Evolutionary conservation across 2,329 filamentous ascomycete genomes (phyloP).

Genomic region (Neonectria punicea): DNA sequence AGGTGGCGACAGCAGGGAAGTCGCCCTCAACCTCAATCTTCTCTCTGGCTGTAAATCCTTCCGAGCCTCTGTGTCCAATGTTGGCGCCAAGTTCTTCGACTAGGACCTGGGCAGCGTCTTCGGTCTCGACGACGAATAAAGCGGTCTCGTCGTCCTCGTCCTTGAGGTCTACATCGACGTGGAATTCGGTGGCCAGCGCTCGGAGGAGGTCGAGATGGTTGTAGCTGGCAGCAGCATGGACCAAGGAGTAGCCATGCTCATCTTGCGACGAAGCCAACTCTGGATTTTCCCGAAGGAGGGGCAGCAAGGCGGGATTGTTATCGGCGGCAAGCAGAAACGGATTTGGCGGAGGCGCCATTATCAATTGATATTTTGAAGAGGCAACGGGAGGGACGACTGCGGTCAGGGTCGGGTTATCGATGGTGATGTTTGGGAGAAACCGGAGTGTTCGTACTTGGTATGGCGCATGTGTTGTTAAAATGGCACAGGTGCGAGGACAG

Average conservation of each 20-base stretch:
- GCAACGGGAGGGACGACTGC: background rate
- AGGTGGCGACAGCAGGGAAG: constrained; percentile 36
- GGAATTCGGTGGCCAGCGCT: constrained; percentile 77
- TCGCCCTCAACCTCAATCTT: constrained; percentile 65
- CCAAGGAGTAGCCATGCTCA: constrained; percentile 90
- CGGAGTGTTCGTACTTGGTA: background rate
- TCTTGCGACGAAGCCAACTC: constrained; percentile 84
- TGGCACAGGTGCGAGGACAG: background rate
- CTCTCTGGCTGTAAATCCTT: constrained; percentile 83
- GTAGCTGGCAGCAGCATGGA: constrained; percentile 95
- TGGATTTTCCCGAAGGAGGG: constrained; percentile 78
- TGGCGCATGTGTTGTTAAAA: background rate
- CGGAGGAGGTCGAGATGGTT: constrained; percentile 85
- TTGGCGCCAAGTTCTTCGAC: constrained; percentile 86
- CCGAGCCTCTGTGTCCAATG: constrained; percentile 70
- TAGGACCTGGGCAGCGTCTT: constrained; percentile 80
- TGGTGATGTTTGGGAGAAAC: background rate
- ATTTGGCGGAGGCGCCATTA: constrained; percentile 63
- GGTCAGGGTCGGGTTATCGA: background rate
- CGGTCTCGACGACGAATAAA: constrained; percentile 89
- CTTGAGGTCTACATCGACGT: constrained; percentile 80
- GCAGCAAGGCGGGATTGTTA: constrained; percentile 77
- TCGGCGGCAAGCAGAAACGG: constrained; percentile 84
- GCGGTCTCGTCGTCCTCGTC: constrained; percentile 95
- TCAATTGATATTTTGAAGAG: constrained; percentile 6